Conservation (phyloP, 2,329 filamentous ascomycete species). For the Intubia oerlemansii region DNA sequence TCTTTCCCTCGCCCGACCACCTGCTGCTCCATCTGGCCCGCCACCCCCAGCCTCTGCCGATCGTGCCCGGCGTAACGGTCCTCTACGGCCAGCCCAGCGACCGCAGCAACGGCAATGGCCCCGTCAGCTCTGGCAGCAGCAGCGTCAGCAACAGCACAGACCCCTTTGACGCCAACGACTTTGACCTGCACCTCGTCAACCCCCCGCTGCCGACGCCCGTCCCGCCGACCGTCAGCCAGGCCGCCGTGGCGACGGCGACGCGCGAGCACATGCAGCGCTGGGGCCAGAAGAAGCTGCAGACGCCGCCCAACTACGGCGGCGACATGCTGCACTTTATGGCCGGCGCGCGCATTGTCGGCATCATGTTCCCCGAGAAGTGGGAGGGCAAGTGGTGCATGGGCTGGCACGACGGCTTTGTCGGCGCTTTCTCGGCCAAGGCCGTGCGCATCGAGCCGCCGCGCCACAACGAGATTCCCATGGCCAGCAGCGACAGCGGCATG, state of each 20-base stretch:
- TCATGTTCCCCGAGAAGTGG: slow-evolving; percentile 28
- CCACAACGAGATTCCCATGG: slow-evolving; percentile 22
- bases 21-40: slow-evolving; percentile 18
- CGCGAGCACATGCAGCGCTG: slow-evolving; percentile 16
- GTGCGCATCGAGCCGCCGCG: slow-evolving; percentile 26
- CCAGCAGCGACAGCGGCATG: slow-evolving; percentile 22
- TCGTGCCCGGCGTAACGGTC: slow-evolving; percentile 16
- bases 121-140: slow-evolving; percentile 3
- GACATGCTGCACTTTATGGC: slow-evolving; percentile 20
- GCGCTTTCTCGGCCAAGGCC: slow-evolving; percentile 26
- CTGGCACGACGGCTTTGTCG: slow-evolving; percentile 31
- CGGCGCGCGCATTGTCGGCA: slow-evolving; percentile 26
- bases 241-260: slow-evolving; percentile 15
- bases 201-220: slow-evolving; percentile 12
- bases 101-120: slow-evolving; percentile 3
- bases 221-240: slow-evolving; percentile 11
- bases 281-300: slow-evolving; percentile 13
- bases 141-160: slow-evolving; percentile 4
- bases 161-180: slow-evolving; percentile 10
- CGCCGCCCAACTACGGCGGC: slow-evolving; percentile 13
- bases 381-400: slow-evolving; percentile 34
- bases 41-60: slow-evolving; percentile 19
- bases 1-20: slow-evolving; percentile 16
- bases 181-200: slow-evolving; percentile 17
- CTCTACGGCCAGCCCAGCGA: slow-evolving; percentile 13